Evolutionary conservation across 2,329 filamentous ascomycete genomes (phyloP), one percentile per base, ranked within the genome.

Genomic region (Cercospora berteroae): DNA sequence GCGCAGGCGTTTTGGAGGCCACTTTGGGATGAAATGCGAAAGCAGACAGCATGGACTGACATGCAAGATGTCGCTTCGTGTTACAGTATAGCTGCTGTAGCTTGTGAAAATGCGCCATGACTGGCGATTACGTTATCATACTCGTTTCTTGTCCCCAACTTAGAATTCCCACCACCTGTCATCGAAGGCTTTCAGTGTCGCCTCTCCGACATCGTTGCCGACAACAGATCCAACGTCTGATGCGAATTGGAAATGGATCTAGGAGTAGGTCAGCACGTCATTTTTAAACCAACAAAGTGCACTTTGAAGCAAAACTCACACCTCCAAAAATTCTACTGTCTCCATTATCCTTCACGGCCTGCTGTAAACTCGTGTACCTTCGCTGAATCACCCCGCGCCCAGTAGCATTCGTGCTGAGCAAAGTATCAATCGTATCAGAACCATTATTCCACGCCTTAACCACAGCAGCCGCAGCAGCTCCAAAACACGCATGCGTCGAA

Each of bases 261-360:
- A 31, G n/a, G 7, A 18, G 5, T 7, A 9, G 23, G 20, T 66
- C 31, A 61, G 64, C 56, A 18, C 18, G 27, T 20, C 20, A 27
- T 16, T 3, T 0, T 7, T 25, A n/a, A 31, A 7, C 6, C 27
- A 23, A 16, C 2, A 1, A 16, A 25, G n/a, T n/a, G n/a, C 3
- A 23, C 18, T 39, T 5, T 2, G 36, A 48, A n/a, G 20, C 7
- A 25, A 25, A n/a, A 65, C 64, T 42, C 44, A 65, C 64, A 2
- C 75, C 75, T n/a, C 75, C 75, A 62, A 72, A 74, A 3, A 75
- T 63, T 27, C 75, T 67, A 63, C 74, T 76, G 50, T 74, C 69
- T 2, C 75, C 74, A 68, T 76, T 75, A 42, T 75, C 74, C 56
- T 70, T 70, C 2, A 69, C 71, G 12, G 74, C 74, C 39, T 74